A percentile compares a stretch with the other conserved stretches of the same genome.
phyloP scores from a whole-genome alignment of 495 filamentous ascomycete species.

The Staphylotrichum tortipilum region DNA sequence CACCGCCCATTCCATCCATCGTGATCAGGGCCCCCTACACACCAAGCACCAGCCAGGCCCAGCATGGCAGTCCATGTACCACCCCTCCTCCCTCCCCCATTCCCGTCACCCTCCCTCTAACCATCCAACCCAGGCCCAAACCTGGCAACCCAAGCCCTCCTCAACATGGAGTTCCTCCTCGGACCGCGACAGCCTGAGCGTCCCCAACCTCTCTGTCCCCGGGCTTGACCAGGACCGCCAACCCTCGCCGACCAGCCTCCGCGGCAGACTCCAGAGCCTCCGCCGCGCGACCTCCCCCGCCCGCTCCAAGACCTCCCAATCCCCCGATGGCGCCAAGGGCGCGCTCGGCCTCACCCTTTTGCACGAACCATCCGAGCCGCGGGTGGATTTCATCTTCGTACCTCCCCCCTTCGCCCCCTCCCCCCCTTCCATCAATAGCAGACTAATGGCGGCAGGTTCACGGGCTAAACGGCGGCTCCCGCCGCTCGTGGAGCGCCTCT shows the following conservation, averaged over 20 bases:
- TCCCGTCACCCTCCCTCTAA: not conserved
- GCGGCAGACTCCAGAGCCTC: conserved; percentile 9
- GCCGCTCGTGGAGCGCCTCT: conserved; percentile 21
- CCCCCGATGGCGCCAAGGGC: conserved; percentile 6
- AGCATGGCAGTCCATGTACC: not conserved
- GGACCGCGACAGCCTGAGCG: not conserved
- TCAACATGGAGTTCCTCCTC: conserved; percentile 7
- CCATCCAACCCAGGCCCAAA: not conserved
- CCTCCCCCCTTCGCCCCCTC: not conserved
- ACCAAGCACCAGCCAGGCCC: not conserved
- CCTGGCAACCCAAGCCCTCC: not conserved
- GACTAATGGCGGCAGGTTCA: conserved; percentile 14
- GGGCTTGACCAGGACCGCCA: not conserved
- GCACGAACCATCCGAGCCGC: conserved; percentile 15
- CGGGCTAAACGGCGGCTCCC: conserved; percentile 22
- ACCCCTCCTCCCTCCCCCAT: not conserved
- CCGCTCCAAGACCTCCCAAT: conserved; percentile 8
- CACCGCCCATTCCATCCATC: too few species aligned
- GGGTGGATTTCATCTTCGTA: conserved; percentile 21
- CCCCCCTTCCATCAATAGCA: too few species aligned
- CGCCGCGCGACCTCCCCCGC: conserved; percentile 8
- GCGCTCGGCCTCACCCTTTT: conserved; percentile 9
- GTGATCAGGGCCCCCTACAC: too few species aligned
- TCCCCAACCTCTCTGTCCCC: conserved; percentile 1
- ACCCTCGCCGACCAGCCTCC: conserved; percentile 7